Conservation (phyloP, 768 basidiomycete species). For the Russula dissimulans region DNA sequence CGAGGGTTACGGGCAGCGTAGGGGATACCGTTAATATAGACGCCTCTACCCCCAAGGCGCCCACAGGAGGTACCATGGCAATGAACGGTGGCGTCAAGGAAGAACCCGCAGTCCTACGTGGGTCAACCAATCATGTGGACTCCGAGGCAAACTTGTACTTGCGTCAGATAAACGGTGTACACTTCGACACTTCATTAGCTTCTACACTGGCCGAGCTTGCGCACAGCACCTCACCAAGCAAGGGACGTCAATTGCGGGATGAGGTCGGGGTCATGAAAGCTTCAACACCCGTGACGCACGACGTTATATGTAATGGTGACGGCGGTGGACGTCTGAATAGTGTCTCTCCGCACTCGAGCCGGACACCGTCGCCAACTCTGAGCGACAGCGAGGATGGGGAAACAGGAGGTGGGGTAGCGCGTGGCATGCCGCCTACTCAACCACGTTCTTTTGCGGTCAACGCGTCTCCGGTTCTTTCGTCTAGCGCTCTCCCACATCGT, state of each 20-base stretch:
- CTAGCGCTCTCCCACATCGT: slow-evolving; percentile 5
- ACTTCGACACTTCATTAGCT: not conserved
- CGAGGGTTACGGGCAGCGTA: not conserved
- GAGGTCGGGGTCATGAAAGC: not conserved
- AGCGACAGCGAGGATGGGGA: slow-evolving; percentile 17
- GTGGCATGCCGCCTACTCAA: slow-evolving; percentile 13
- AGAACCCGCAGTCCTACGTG: not conserved
- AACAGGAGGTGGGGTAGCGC: not conserved
- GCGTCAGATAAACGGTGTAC: not conserved
- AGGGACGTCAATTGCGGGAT: not conserved
- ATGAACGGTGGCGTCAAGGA: not conserved
- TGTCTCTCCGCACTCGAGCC: not conserved
- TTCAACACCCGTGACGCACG: not conserved
- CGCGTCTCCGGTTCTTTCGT: not conserved
- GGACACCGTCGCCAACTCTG: slow-evolving; percentile 7
- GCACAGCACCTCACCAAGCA: not conserved
- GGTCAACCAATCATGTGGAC: not conserved
- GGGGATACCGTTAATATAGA: not conserved
- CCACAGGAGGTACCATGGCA: not conserved
- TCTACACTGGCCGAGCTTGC: not conserved
- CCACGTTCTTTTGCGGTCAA: slow-evolving; percentile 14
- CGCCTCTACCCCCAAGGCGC: not conserved
- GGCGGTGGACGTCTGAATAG: not conserved
- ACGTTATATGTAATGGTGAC: slow-evolving; percentile 1
- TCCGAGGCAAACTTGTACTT: not conserved